Conservation (phyloP, 1,139 yeast species). For the Debaryomyces coudertii region DNA sequence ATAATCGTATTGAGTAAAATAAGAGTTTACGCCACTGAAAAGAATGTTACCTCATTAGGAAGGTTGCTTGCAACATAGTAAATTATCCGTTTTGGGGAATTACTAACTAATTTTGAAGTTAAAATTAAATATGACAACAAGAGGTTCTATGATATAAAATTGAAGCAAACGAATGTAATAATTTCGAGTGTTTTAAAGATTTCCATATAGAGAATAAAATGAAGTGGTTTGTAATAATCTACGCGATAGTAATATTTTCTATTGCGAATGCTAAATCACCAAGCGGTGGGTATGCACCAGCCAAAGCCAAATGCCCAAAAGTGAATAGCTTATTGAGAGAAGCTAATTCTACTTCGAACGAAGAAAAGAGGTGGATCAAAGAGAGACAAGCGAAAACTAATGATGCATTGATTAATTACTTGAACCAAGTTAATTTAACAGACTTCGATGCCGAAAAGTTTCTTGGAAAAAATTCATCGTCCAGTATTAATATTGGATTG, state of each 20-base stretch:
- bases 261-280: conserved; percentile 52
- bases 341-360: conserved; percentile 36
- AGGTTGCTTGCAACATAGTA: conserved; percentile 2
- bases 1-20: too few relatives aligned
- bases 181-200: neutral
- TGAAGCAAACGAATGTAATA: neutral
- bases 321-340: conserved; percentile 35
- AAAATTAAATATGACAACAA: neutral
- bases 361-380: conserved; percentile 45
- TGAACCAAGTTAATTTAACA: conserved; percentile 58
- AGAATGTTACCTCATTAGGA: conserved; percentile 1
- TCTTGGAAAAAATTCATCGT: conserved; percentile 34
- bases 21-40: neutral
- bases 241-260: neutral
- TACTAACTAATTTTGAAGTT: neutral
- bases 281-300: conserved; percentile 68
- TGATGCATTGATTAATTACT: conserved; percentile 55
- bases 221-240: conserved; percentile 1
- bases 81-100: conserved; percentile 2
- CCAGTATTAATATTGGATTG: conserved; percentile 59
- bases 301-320: conserved; percentile 57
- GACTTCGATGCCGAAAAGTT: conserved; percentile 59
- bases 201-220: neutral
- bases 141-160: neutral
- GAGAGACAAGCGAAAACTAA: conserved; percentile 57